These are phyloP conservation scores for Hyphopichia homilentoma DNA, from an alignment of 805 yeast genomes.

Conservation along the genomic window DNA sequence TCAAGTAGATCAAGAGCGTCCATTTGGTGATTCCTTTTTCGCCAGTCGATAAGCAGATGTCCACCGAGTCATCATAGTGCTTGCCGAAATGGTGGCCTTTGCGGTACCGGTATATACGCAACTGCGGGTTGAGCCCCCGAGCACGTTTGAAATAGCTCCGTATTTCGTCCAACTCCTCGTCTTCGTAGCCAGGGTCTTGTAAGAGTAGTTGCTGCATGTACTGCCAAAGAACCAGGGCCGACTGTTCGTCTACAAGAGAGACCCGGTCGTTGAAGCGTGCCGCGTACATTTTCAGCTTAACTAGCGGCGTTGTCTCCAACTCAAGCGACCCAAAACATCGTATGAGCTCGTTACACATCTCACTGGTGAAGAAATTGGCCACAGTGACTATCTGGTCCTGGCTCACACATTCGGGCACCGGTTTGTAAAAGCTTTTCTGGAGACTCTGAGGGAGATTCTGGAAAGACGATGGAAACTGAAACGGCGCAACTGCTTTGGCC, in stretches of 20 bases:
- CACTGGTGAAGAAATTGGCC: conserved; percentile 32
- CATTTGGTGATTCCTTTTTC: conserved; percentile 45
- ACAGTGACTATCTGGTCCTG: conserved; percentile 39
- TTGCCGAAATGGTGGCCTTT: conserved; percentile 57
- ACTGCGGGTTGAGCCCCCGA: conserved; percentile 50
- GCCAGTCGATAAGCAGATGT: conserved; percentile 18
- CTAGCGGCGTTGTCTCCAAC: conserved; percentile 46
- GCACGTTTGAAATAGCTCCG: conserved; percentile 32
- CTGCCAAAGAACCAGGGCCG: conserved; percentile 41
- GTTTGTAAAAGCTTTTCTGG: conserved; percentile 17
- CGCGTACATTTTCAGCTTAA: conserved; percentile 51
- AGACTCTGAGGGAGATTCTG: conserved; percentile 7
- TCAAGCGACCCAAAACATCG: conserved; percentile 20
- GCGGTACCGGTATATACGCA: conserved; percentile 52
- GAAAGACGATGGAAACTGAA: conserved; percentile 15
- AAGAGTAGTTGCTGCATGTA: conserved; percentile 32
- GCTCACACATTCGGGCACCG: conserved; percentile 19
- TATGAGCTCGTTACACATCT: conserved; percentile 39
- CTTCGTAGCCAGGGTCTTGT: conserved; percentile 23
- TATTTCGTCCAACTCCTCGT: conserved; percentile 17
- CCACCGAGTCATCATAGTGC: conserved; percentile 59
- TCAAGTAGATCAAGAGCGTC: conserved; percentile 56
- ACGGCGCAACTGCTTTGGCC: conserved; percentile 1
- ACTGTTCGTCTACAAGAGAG: conserved; percentile 32
- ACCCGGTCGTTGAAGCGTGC: conserved; percentile 55